phyloP scores from a whole-genome alignment of 23 red algal species.

The Cyanidiococcus yangmingshanensis region DNA sequence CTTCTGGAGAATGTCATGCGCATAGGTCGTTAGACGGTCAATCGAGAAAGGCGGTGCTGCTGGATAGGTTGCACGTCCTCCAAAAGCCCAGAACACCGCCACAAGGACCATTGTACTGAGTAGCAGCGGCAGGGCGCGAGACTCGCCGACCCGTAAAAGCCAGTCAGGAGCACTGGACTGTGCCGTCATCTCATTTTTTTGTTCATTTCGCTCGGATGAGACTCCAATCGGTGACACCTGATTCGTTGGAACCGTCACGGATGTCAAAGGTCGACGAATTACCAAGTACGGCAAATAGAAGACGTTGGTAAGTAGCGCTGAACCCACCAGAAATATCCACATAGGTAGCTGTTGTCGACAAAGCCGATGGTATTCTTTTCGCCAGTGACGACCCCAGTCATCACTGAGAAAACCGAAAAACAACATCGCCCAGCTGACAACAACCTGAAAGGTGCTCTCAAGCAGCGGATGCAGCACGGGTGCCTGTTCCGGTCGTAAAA shows the following conservation, averaged over 20 bases:
- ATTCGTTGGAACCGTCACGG: background rate
- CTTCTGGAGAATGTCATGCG: background rate
- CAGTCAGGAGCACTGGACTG: background rate
- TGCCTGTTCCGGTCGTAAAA: background rate
- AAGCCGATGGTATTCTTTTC: background rate
- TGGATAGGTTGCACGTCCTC: background rate
- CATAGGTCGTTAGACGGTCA: background rate
- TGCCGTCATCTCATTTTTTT: background rate
- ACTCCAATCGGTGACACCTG: no score
- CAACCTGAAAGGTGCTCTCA: background rate
- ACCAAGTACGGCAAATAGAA: background rate
- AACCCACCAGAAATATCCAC: background rate
- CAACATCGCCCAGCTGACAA: background rate
- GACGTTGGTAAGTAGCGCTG: background rate
- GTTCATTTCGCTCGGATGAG: background rate
- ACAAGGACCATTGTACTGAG: background rate
- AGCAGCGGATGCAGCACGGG: background rate
- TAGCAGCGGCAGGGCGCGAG: background rate
- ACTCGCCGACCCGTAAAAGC: background rate
- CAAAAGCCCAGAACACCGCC: background rate
- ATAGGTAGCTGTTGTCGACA: background rate
- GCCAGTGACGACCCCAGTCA: background rate
- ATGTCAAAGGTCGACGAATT: background rate
- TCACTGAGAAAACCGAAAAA: background rate
- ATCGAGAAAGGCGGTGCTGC: background rate